These are phyloP conservation scores for Clavispora fructus DNA, from an alignment of 805 yeast genomes.

Conservation along the genomic window DNA sequence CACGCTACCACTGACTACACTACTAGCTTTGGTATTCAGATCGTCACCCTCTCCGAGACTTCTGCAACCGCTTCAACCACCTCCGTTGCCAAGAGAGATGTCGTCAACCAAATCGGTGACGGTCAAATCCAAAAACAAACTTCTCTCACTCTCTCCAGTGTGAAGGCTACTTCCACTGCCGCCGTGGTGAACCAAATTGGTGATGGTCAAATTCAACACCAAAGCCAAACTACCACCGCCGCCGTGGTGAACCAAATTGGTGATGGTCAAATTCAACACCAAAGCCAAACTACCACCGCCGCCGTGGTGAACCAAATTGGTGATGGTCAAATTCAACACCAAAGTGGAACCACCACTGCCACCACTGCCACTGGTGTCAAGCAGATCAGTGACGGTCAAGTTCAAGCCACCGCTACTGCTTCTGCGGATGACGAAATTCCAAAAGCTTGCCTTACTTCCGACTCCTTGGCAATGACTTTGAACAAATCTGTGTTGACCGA, in stretches of 20 bases:
- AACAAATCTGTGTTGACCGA: constrained; percentile 50
- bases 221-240: not conserved
- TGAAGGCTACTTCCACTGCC: not conserved
- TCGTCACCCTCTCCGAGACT: constrained; percentile 42
- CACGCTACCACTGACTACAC: constrained; percentile 56
- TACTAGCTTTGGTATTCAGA: constrained; percentile 63
- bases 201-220: constrained; percentile 14
- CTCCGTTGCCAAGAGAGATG: constrained; percentile 27
- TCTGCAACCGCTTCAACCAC: constrained; percentile 19
- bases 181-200: constrained; percentile 39
- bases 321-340: constrained; percentile 34
- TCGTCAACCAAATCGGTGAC: constrained; percentile 37
- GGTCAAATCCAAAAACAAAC: constrained; percentile 15
- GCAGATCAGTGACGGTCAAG: constrained; percentile 29
- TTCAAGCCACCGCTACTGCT: constrained; percentile 22
- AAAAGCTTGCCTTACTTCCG: constrained; percentile 17
- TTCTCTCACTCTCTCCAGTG: too few relatives aligned
- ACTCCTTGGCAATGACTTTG: constrained; percentile 52
- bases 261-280: constrained; percentile 14
- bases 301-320: constrained; percentile 21
- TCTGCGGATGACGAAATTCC: constrained; percentile 12
- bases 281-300: constrained; percentile 11
- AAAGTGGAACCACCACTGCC: constrained; percentile 4
- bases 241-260: constrained; percentile 16
- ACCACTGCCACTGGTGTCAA: constrained; percentile 17